Base-by-base conservation (phyloP, 345 rosid species). In the Gossypium thurberi region DNA sequence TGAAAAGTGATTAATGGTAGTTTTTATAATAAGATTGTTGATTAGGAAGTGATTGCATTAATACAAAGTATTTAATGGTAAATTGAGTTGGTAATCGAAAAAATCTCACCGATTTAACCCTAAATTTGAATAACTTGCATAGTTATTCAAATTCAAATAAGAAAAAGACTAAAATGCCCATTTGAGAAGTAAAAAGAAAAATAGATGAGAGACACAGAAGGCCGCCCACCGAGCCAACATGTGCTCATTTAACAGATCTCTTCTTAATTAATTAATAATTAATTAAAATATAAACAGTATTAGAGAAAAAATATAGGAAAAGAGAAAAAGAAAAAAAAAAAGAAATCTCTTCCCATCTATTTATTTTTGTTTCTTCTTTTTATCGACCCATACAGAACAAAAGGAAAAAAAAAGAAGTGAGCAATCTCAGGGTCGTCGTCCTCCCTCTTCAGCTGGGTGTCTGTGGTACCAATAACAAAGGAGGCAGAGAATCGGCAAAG, bases 161-260 rank as follows among this genome's bases (percentile, higher is more conserved):
- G 0, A 48, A 46, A 21, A 46, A 7, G 50, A 3, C n/a, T 4
- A 3, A 47, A 66, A 8, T 47, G 21, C 1, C 8, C 56, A 47
- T 62, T 3, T 15, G 21, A 33, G 66, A 17, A 6, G 37, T 33
- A 8, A 5, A 66, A 47, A 23, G 17, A 18, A 9, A 18, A 8
- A 63, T 3, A 65, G 52, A 21, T 11, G 13, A 9, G 2, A 17
- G 12, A 7, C 20, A 8, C 18, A 21, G 28, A 71, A 74, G 53
- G 79, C 74, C 65, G 76, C 52, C 79, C 68, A 77, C 67, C 73
- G 55, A 64, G 51, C 71, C 74, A 77, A 28, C 75, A 52, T 25
- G 71, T 51, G 77, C 75, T 74, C 44, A 33, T 44, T 52, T 51
- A 20, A 46, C 78, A 59, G 37, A 40, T 67, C 71, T 68, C 77